A percentile compares a stretch with the other conserved stretches of the same genome.
Evolutionary conservation across 2,329 filamentous ascomycete genomes (phyloP).

Genomic region (Myriosclerotinia curreyana): DNA sequence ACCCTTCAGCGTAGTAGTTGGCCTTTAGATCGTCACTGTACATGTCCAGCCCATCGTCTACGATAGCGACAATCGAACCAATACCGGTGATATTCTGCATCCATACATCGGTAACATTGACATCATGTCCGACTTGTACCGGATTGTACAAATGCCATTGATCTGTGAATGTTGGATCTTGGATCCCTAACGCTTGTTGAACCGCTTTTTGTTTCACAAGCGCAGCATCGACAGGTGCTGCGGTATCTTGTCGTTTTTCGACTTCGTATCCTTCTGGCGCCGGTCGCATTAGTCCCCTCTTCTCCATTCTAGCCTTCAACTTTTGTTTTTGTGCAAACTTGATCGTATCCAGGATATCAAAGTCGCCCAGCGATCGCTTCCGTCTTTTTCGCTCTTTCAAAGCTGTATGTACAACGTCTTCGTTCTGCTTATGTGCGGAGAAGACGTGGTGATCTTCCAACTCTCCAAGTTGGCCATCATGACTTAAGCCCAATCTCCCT

Average conservation of each 20-base stretch:
- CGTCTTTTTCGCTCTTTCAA: constrained; percentile 53
- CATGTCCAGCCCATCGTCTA: constrained; percentile 96
- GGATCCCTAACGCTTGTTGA: constrained; percentile 66
- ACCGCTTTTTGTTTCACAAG: constrained; percentile 58
- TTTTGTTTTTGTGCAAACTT: constrained; percentile 77
- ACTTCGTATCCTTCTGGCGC: constrained; percentile 29
- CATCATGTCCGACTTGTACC: constrained; percentile 76
- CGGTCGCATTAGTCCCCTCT: constrained; percentile 42
- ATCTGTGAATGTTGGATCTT: constrained; percentile 85
- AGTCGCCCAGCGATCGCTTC: constrained; percentile 54
- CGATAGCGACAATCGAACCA: constrained; percentile 85
- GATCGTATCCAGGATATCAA: constrained; percentile 68
- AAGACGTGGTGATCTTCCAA: constrained; percentile 84
- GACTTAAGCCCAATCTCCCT: constrained; percentile 66
- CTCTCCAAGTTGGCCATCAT: constrained; percentile 78
- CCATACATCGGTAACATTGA: constrained; percentile 97
- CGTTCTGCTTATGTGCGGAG: constrained; percentile 60
- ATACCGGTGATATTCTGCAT: constrained; percentile 84
- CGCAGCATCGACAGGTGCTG: constrained; percentile 40
- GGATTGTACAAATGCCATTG: constrained; percentile 96
- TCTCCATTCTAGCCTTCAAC: constrained; percentile 58
- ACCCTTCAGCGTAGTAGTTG: constrained; percentile 91
- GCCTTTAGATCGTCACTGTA: constrained; percentile 86
- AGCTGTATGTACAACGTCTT: constrained; percentile 57
- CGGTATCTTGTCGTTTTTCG: constrained; percentile 27